A percentile compares a stretch with the other conserved stretches of the same genome.
phyloP scores from a whole-genome alignment of 2,329 filamentous ascomycete species.

The Cladosporium velox region DNA sequence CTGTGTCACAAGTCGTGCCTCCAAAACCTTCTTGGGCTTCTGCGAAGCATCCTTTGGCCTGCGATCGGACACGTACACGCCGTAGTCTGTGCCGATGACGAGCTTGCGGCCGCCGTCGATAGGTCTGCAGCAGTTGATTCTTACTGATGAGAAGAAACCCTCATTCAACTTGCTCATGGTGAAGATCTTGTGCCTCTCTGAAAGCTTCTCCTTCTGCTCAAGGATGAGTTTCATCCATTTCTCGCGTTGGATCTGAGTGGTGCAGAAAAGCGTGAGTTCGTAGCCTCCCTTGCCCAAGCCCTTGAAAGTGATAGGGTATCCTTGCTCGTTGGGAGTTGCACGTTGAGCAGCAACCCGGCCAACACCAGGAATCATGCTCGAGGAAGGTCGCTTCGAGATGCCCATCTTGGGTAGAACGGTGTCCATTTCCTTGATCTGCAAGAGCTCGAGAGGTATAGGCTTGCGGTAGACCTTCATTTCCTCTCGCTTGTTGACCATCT shows the following conservation, averaged over 20 bases:
- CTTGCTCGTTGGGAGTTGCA: constrained; percentile 63
- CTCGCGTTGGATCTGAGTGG: constrained; percentile 80
- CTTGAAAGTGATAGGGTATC: constrained; percentile 92
- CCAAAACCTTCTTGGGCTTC: constrained; percentile 79
- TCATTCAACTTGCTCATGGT: constrained; percentile 72
- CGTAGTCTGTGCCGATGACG: constrained; percentile 90
- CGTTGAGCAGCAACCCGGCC: constrained; percentile 53
- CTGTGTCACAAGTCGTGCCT: constrained; percentile 85
- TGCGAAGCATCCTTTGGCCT: constrained; percentile 76
- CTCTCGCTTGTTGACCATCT: constrained; percentile 88
- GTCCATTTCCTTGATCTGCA: constrained; percentile 96
- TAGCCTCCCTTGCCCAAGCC: constrained; percentile 96
- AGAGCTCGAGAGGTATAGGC: constrained; percentile 89
- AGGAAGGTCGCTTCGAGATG: constrained; percentile 81
- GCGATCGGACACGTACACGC: constrained; percentile 88
- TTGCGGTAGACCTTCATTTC: constrained; percentile 94
- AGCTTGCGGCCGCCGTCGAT: constrained; percentile 94
- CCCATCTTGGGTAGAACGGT: constrained; percentile 83
- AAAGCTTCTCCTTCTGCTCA: constrained; percentile 80
- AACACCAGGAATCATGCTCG: constrained; percentile 70
- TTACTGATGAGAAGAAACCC: constrained; percentile 88
- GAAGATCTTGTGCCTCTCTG: constrained; percentile 72
- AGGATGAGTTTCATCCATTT: constrained; percentile 99
- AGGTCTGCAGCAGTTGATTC: constrained; percentile 92
- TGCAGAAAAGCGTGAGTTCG: constrained; percentile 84